phyloP scores from a whole-genome alignment of 2,329 filamentous ascomycete genomes.

The Hypocrella siamensis region DNA sequence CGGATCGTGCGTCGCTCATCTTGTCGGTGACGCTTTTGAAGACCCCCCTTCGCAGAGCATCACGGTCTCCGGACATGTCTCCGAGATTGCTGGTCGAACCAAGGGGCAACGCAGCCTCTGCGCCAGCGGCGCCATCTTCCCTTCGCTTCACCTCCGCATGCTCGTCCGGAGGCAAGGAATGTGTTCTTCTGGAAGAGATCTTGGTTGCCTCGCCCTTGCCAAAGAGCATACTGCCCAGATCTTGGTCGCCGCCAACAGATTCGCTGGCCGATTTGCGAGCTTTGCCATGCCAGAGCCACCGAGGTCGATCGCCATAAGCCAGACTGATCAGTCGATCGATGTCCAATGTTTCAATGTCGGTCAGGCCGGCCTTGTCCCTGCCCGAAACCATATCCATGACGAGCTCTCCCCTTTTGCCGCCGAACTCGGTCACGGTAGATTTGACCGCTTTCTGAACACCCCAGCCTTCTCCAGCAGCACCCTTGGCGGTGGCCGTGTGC shows the following conservation, averaged over 20 bases:
- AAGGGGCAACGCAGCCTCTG: slow-evolving; percentile 27
- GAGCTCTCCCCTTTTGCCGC: slow-evolving; percentile 86
- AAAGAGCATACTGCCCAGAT: slow-evolving; percentile 32
- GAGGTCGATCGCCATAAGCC: slow-evolving; percentile 65
- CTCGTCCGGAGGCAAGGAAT: slow-evolving; percentile 36
- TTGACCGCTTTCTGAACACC: slow-evolving; percentile 88
- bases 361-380: slow-evolving; percentile 75
- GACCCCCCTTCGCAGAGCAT: slow-evolving; percentile 46
- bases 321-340: slow-evolving; percentile 70
- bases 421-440: slow-evolving; percentile 83
- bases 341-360: slow-evolving; percentile 83
- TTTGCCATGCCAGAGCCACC: slow-evolving; percentile 94
- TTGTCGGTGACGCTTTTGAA: slow-evolving; percentile 70
- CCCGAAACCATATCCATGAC: slow-evolving; percentile 88
- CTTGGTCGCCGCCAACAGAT: slow-evolving; percentile 25
- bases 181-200: slow-evolving; percentile 31
- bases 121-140: slow-evolving; percentile 24
- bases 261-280: slow-evolving; percentile 46
- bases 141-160: slow-evolving; percentile 26
- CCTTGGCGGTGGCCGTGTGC: slow-evolving; percentile 75
- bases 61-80: slow-evolving; percentile 36
- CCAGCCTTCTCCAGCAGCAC: slow-evolving; percentile 79
- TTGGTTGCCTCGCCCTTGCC: slow-evolving; percentile 32
- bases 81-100: slow-evolving; percentile 28
- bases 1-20: slow-evolving; percentile 66